Base-by-base conservation (phyloP, 2,329 filamentous ascomycete species). In the Tolypocladium nubicola region DNA sequence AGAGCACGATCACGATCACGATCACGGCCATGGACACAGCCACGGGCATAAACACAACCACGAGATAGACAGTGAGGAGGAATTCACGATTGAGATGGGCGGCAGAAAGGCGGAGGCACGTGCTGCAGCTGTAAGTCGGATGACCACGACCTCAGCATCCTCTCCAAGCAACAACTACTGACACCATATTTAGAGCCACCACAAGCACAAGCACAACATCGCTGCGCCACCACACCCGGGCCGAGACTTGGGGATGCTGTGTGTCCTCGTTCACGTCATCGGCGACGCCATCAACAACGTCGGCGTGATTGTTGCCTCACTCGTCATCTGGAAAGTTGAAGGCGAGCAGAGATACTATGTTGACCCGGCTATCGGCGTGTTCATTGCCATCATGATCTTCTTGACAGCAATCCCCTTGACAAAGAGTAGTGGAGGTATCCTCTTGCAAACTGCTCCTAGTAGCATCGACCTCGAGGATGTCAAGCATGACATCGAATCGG, bases 281-380 rank as follows among this genome's bases (percentile, higher is more conserved):
- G 85, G 87, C 38, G 88, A 92, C 64, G 86, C 86, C 6, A 76
- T 87, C 61, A 91, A 90, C 72, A 92, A 92, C 63, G 69, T 90
- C 13, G 87, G 87, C 11, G 87, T 92, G 59, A 89, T 90, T 53
- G 74, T 86, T 40, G 81, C 87, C 1, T 86, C 85, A 0, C 65
- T 86, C 2, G 76, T 89, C 38, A 87, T 91, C 67, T 90, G 86
- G 87, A 75, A 84, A 57, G 75, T 79, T 0, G 67, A 77, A 37
- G 83, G 79, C 37, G 74, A 80, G 1, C 75, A 70, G 4, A 77
- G 85, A 39, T 89, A 80, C 73, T 91, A 90, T 62, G 86, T 85
- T 6, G 88, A 92, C 65, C 88, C 88, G 0, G 85, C 78, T 4
- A 79, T 86, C 39, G 83, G 85, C 58, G 76, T 88, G 67, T 84